phyloP scores from a whole-genome alignment of 2,329 filamentous ascomycete genomes.

The Cladosporium colombiae region DNA sequence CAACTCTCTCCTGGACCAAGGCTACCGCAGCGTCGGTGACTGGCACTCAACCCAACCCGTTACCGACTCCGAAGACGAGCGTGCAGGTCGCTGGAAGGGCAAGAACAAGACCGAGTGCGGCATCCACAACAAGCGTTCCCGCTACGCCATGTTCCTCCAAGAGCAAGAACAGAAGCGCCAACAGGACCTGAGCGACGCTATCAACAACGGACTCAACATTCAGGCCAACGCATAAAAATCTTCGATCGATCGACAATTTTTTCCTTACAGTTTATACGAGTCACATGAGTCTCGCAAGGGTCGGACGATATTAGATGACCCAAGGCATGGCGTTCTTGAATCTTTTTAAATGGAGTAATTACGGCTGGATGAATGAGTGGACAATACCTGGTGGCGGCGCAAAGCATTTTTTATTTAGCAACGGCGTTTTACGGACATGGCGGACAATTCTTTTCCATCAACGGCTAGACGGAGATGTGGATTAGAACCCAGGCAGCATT shows the following conservation, averaged over 20 bases:
- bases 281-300: constrained; percentile 18
- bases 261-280: constrained; percentile 11
- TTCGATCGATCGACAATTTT: constrained; percentile 9
- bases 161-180: constrained; percentile 71
- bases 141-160: constrained; percentile 81
- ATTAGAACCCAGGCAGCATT: neutral
- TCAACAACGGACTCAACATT: constrained; percentile 37
- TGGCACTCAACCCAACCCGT: constrained; percentile 96
- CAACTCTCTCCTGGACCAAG: constrained; percentile 84
- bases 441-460: neutral
- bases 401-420: constrained; percentile 41
- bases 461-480: neutral
- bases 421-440: constrained; percentile 37
- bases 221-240: constrained; percentile 29
- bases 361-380: constrained; percentile 13
- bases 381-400: constrained; percentile 24
- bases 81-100: constrained; percentile 95
- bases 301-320: constrained; percentile 16
- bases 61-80: constrained; percentile 88
- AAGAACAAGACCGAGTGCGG: constrained; percentile 95
- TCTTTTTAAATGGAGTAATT: constrained; percentile 25
- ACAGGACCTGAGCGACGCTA: constrained; percentile 49
- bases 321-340: constrained; percentile 4
- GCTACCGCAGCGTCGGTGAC: constrained; percentile 98
- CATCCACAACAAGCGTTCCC: constrained; percentile 95